Evolutionary conservation across 805 yeast species (phyloP), one percentile per base, ranked within the genome.

Genomic region (Kuraishia capsulata): DNA sequence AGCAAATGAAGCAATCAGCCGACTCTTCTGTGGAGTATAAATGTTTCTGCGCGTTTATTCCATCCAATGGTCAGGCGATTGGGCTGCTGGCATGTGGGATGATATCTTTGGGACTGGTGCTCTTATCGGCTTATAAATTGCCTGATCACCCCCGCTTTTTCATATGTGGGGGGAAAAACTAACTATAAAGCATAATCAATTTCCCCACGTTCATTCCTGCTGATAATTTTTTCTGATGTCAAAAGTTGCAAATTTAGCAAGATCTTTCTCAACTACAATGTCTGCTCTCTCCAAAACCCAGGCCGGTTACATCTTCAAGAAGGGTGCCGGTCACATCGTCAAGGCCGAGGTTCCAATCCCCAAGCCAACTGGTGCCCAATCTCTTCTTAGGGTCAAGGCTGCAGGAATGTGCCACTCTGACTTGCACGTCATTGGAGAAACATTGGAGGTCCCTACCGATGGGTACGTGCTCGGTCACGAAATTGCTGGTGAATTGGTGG

Each of bases 391-490:
- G 35, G 33, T 48, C n/a, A 26, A 36, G 11, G 50, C 49, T 5
- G 42, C 51, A 4, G 51, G 51, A 4, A 25, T 69, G 39, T 69
- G 74, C 43, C 59, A 56, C 39, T 60, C 68, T 26, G 74, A 69
- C 44, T 53, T 64, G 16, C 69, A 65, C 42, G 52, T 65, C 17
- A 14, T 47, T 10, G 51, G 65, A 20, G 44, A 36, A 4, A 39
- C 33, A n/a, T 21, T 37, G 4, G 20, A 33, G 24, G 11, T 20
- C 11, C 20, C 25, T 17, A 29, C 18, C 3, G 31, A 47, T 20
- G 21, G 20, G 10, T 48, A 42, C 34, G 52, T 53, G 8, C 49
- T 57, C 50, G 61, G 61, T 23, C 61, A 56, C 30, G 61, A 56
- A 33, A 54, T 55, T 10, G 48, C 58, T 16, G 61, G 61, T 9